These are phyloP conservation scores for Echinosophora koreensis DNA, from an alignment of 306 rosid species.

Conservation along the genomic window DNA sequence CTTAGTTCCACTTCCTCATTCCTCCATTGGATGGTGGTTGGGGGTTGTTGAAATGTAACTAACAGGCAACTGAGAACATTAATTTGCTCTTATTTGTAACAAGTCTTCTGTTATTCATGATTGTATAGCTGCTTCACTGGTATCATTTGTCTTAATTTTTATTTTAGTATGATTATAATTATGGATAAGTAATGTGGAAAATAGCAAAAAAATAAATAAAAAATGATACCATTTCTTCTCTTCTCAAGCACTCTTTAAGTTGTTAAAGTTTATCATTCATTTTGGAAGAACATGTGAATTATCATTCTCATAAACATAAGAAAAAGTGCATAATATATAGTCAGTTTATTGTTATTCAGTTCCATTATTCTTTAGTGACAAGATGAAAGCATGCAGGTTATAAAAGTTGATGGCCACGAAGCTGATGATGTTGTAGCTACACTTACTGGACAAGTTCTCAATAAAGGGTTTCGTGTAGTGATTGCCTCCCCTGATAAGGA, in stretches of 20 bases:
- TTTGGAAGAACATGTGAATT: slow-evolving; percentile 8
- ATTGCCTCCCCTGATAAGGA: slow-evolving; percentile 98
- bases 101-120: not conserved
- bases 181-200: slow-evolving; percentile 13
- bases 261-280: slow-evolving; percentile 11
- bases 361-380: slow-evolving; percentile 30
- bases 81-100: not conserved
- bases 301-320: slow-evolving; percentile 13
- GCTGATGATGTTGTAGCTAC: slow-evolving; percentile 98
- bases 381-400: slow-evolving; percentile 56
- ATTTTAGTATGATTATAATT: not conserved
- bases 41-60: not conserved
- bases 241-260: slow-evolving; percentile 16
- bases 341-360: not conserved
- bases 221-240: not conserved
- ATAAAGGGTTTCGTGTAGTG: slow-evolving; percentile 66
- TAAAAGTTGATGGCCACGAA: slow-evolving; percentile 82
- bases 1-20: not conserved
- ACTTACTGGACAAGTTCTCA: slow-evolving; percentile 76
- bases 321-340: not conserved
- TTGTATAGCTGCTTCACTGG: slow-evolving; percentile 5
- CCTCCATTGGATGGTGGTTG: not conserved
- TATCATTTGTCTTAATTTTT: slow-evolving; percentile 18
- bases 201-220: no score
- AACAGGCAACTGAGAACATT: slow-evolving; percentile 1